Evolutionary conservation across 2,329 filamentous ascomycete genomes (phyloP), one percentile per base, ranked within the genome.

Genomic region (Graphilbum sp.): DNA sequence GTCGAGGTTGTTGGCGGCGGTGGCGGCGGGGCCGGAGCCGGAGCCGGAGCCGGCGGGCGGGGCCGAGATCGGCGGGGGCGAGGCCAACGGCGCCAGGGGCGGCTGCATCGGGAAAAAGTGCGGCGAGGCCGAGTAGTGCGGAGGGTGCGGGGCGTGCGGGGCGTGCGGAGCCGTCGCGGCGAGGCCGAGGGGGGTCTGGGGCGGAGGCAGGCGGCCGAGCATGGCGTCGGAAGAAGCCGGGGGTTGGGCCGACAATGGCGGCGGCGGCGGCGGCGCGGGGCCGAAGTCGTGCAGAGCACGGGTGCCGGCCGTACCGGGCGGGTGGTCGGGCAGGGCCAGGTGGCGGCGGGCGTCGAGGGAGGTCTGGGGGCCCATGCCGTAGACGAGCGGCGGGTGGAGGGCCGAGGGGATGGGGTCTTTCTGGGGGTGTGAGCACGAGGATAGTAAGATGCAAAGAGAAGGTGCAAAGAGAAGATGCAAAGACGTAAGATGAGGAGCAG

Each of bases 1-100:
- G 31, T 54, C 51, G 32, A 63, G 50, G 4, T 54, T 52, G 20
- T 54, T 50, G 18, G 35, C 9, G 5, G 20, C 15, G 4, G n/a
- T 4, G 10, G 34, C 5, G n/a, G 15, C 32, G 32, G 4, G 4
- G 20, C 5, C 32, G 20, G n/a, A n/a, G n/a, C n/a, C n/a, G n/a
- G n/a, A n/a, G n/a, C n/a, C n/a, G n/a, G n/a, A n/a, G n/a, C 18
- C 32, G 18, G 19, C 12, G 8, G 5, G 11, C 5, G 13, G 11
- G 6, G 15, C 27, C 10, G 18, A 13, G 18, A 19, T 10, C 8
- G 21, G 30, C 23, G 32, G 12, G 16, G 19, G 18, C 24, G 33
- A 10, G 5, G 13, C 3, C 19, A 24, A 16, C 12, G 15, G n/a
- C 9, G 23, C 31, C 16, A 20, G 31, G 17, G 23, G 31, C 16